A percentile compares a stretch with the other conserved stretches of the same genome.
These are phyloP conservation scores for Plantago coronopus DNA, from an alignment of 305 asterid genomes.

Conservation along the genomic window DNA sequence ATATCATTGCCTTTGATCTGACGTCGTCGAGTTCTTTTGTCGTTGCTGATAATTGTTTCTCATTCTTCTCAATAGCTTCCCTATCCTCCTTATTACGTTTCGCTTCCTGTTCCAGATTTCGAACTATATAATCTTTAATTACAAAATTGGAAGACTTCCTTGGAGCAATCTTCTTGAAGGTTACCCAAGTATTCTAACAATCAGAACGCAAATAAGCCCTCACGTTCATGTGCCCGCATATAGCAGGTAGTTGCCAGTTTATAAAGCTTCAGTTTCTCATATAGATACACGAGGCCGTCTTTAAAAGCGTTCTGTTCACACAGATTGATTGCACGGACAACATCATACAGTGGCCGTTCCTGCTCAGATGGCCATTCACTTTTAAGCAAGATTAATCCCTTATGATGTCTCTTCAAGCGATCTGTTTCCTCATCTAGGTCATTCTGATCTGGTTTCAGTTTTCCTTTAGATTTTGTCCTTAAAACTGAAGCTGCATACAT, in stretches of 20 bases:
- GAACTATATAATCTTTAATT: slow-evolving; percentile 83
- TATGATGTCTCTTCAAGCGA: slow-evolving; percentile 58
- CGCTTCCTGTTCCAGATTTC: slow-evolving; percentile 91
- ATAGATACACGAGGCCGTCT: slow-evolving; percentile 76
- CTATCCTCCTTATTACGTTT: slow-evolving; percentile 86
- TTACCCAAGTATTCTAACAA: slow-evolving; percentile 91
- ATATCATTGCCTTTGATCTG: too few species aligned
- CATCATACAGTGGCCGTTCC: slow-evolving; percentile 87
- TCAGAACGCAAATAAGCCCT: slow-evolving; percentile 89
- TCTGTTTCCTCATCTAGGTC: slow-evolving; percentile 49
- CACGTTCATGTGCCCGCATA: slow-evolving; percentile 91
- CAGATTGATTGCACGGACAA: slow-evolving; percentile 78
- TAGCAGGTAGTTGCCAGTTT: slow-evolving; percentile 95
- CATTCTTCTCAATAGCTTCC: slow-evolving; percentile 72
- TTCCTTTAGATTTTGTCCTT: slow-evolving; percentile 46
- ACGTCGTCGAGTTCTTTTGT: too few species aligned
- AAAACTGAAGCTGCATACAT: slow-evolving; percentile 26
- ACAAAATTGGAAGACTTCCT: slow-evolving; percentile 96
- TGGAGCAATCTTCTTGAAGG: slow-evolving; percentile 97
- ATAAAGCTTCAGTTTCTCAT: slow-evolving; percentile 90
- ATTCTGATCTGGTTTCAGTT: slow-evolving; percentile 19
- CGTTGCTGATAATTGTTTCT: too few species aligned
- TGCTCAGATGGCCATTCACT: slow-evolving; percentile 89
- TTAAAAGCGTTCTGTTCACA: slow-evolving; percentile 82
- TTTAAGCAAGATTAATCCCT: slow-evolving; percentile 72